Evolutionary conservation across 1,284 basidiomycete genomes (phyloP), one percentile per base, ranked within the genome.

Genomic region (Boletus sp.): DNA sequence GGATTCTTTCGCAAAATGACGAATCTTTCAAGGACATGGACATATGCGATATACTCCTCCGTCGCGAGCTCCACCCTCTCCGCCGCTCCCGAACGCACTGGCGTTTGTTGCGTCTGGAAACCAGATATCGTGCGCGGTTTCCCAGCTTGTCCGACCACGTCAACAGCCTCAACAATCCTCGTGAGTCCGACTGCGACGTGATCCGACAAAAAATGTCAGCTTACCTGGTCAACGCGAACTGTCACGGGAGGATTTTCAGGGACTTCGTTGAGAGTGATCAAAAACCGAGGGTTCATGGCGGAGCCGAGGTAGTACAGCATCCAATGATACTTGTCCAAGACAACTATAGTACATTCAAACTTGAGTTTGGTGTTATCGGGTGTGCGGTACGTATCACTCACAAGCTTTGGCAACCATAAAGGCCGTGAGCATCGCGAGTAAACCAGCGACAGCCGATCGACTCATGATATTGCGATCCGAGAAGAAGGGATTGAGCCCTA

Each of bases 401-500:
- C 95, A 97, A 63, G 87, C 84, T 78, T 95, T 94, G 21, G 95
- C 89, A 68, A 99, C 95, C 23, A 94, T 97, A 75, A 99, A 98
- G 25, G 94, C 93, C 1, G 93, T 88, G 53, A 99, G 73, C 1
- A 94, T 91, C 16, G 95, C 89, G 62, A 99, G 77, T 46, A 99
- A 77, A 60, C 97, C 97, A n/a, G 95, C 94, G 17, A 98, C 84
- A 10, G 94, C 96, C 4, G 93, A 88, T 60, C 91, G 86, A 69
- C 87, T 91, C 90, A 99, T 93, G 68, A 97, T 89, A 62, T 84
- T 88, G 51, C 97, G 87, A 76, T 99, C 97, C 33, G 86, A 87
- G 84, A 95, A 98, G 88, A 97, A 99, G 4, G 97, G 97, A 75
- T 97, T 98, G 72, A 99, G 82, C n/a, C 94, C 93, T 71, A 99